Conservation (phyloP, 352 stramenopile genomes). For the Phytophthora fragariae region DNA sequence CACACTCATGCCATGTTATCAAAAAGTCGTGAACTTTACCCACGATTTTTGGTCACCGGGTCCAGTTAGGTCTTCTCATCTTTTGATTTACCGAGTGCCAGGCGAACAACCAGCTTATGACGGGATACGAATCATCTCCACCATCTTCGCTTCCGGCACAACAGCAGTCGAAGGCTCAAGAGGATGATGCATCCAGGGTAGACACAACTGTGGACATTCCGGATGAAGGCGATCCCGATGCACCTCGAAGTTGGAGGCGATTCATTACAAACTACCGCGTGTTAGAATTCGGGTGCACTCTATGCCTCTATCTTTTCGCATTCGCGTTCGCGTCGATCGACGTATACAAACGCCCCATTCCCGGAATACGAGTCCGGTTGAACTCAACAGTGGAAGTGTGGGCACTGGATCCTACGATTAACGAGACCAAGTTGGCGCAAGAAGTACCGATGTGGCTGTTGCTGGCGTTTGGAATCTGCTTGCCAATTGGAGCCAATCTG, state of each 20-base stretch:
- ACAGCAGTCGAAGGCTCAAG: conserved; percentile 8
- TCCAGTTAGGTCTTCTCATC: conserved; percentile 3
- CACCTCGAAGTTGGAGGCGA: conserved; percentile 10
- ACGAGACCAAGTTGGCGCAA: conserved; percentile 46
- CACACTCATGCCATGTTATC: conserved; percentile 1
- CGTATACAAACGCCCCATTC: conserved; percentile 53
- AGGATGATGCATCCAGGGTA: background rate
- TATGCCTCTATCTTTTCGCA: conserved; percentile 49
- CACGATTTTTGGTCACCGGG: background rate
- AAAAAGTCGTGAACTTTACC: conserved; percentile 3
- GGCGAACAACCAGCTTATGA: conserved; percentile 11
- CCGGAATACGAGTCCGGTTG: conserved; percentile 47
- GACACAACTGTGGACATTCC: conserved; percentile 12
- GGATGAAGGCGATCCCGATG: background rate
- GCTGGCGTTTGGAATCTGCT: conserved; percentile 25
- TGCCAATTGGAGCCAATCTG: conserved; percentile 55
- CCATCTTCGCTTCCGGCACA: background rate
- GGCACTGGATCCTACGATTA: conserved; percentile 49
- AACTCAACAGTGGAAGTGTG: conserved; percentile 45
- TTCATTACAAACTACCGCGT: conserved; percentile 43
- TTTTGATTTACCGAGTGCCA: background rate
- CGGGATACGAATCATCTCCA: conserved; percentile 12
- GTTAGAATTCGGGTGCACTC: conserved; percentile 53
- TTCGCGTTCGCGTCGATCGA: conserved; percentile 54
- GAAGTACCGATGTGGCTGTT: conserved; percentile 55